These are phyloP conservation scores for Stagonosporopsis tanaceti DNA, from an alignment of 2,329 filamentous ascomycete genomes.

Conservation along the genomic window DNA sequence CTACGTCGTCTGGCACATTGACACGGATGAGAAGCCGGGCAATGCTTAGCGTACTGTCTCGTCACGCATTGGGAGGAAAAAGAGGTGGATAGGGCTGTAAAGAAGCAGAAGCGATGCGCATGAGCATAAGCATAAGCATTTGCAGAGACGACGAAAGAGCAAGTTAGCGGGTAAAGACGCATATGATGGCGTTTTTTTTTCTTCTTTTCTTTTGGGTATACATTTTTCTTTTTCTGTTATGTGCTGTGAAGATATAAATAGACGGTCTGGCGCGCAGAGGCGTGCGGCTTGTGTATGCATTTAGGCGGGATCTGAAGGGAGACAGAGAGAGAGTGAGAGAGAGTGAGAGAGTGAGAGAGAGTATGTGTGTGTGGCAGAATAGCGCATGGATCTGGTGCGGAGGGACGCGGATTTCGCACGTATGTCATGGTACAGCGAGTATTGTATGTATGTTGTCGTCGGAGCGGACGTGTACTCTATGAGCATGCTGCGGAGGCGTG, in stretches of 20 bases:
- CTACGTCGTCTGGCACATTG: constrained; percentile 98
- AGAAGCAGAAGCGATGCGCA: background rate
- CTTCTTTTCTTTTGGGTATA: background rate
- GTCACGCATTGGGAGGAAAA: background rate
- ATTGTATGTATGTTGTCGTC: no score
- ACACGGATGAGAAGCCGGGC: constrained; percentile 92
- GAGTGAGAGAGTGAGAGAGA: no score
- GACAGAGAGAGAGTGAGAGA: no score
- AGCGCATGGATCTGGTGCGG: no score
- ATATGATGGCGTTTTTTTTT: constrained; percentile 22
- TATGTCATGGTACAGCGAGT: no score
- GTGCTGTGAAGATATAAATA: background rate
- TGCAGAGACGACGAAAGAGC: background rate
- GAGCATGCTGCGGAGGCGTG: no score
- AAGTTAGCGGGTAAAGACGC: constrained; percentile 1
- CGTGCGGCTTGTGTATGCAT: background rate
- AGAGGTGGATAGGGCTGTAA: background rate
- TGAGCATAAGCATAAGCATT: no score
- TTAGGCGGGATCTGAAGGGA: no score
- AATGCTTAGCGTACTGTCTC: constrained; percentile 60
- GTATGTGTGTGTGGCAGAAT: no score
- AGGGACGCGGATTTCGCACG: no score
- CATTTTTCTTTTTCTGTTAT: background rate
- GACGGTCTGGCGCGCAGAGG: background rate
- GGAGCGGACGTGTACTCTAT: no score